Percentiles rank a stretch among this genome's conserved stretches.
Conservation (phyloP, 2,329 filamentous ascomycete genomes). For the Pseudogymnoascus sp. region DNA sequence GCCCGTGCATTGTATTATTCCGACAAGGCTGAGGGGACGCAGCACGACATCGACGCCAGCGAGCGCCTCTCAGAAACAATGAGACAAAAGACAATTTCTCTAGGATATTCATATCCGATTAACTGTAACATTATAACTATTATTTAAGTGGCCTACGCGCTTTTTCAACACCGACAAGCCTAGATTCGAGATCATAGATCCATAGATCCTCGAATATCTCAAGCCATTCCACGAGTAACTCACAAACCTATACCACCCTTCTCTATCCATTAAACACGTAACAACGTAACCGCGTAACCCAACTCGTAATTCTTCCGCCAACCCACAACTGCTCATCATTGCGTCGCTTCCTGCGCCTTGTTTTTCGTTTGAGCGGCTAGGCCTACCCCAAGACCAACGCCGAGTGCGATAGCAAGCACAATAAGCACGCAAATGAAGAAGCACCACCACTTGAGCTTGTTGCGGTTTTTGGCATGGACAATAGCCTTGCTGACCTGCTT, state of each 20-base stretch:
- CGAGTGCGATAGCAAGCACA: slow-evolving; percentile 45
- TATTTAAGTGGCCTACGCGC: background rate
- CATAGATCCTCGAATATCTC: background rate
- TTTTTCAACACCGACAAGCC: background rate
- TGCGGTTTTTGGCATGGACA: slow-evolving; percentile 54
- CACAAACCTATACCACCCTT: background rate
- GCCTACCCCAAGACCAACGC: slow-evolving; percentile 35
- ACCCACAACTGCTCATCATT: background rate
- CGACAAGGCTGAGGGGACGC: background rate
- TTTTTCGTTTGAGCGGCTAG: slow-evolving; percentile 10
- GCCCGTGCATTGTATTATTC: slow-evolving; percentile 3
- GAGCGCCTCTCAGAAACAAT: background rate
- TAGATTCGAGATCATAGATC: background rate
- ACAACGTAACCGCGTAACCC: background rate
- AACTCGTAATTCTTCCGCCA: background rate
- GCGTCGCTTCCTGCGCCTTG: background rate
- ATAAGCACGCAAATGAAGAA: slow-evolving; percentile 53
- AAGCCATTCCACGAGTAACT: background rate
- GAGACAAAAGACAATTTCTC: background rate
- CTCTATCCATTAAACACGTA: slow-evolving; percentile 4
- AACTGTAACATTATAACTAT: background rate
- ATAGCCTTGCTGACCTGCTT: slow-evolving; percentile 61
- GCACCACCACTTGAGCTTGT: slow-evolving; percentile 79
- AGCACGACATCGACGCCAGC: background rate
- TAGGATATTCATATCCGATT: background rate